Evolutionary conservation across 495 filamentous ascomycete genomes (phyloP).

Genomic region (Aspergillus indologenus): DNA sequence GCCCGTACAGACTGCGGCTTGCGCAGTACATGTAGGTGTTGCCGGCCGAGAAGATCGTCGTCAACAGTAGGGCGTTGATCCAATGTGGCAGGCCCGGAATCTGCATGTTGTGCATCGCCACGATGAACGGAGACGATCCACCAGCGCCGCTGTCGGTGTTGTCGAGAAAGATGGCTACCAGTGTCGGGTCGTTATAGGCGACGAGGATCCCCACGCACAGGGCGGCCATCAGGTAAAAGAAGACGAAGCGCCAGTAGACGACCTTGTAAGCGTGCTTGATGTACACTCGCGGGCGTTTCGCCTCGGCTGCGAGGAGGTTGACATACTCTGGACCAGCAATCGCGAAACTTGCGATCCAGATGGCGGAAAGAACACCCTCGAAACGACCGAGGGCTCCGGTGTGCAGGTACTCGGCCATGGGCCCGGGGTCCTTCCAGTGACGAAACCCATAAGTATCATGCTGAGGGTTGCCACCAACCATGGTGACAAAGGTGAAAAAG

Average conservation of each 20-base stretch:
- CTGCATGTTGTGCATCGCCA: constrained; percentile 71
- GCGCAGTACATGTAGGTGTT: constrained; percentile 80
- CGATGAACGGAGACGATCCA: constrained; percentile 70
- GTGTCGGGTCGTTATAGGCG: constrained; percentile 52
- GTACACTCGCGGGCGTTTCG: constrained; percentile 59
- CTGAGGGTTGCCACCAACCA: too few relatives aligned
- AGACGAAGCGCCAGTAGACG: constrained; percentile 65
- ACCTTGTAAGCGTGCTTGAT: constrained; percentile 62
- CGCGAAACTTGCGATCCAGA: constrained; percentile 38
- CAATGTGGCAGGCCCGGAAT: constrained; percentile 66
- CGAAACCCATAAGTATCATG: too few relatives aligned
- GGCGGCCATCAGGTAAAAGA: constrained; percentile 71
- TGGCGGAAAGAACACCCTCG: too few relatives aligned
- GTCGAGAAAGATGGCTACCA: constrained; percentile 27
- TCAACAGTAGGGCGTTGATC: constrained; percentile 71
- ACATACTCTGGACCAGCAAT: constrained; percentile 69
- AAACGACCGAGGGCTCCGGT: too few relatives aligned
- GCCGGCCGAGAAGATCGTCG: constrained; percentile 71
- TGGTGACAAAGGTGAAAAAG: too few relatives aligned
- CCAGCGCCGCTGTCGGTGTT: constrained; percentile 40
- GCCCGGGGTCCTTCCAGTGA: too few relatives aligned
- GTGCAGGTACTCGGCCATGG: too few relatives aligned
- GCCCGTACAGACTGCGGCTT: constrained; percentile 65
- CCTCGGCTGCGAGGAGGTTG: constrained; percentile 73
- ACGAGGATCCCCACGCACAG: constrained; percentile 66